Evolutionary conservation across 345 rosid genomes (phyloP).

Genomic region (Xanthoceras sorbifolium): DNA sequence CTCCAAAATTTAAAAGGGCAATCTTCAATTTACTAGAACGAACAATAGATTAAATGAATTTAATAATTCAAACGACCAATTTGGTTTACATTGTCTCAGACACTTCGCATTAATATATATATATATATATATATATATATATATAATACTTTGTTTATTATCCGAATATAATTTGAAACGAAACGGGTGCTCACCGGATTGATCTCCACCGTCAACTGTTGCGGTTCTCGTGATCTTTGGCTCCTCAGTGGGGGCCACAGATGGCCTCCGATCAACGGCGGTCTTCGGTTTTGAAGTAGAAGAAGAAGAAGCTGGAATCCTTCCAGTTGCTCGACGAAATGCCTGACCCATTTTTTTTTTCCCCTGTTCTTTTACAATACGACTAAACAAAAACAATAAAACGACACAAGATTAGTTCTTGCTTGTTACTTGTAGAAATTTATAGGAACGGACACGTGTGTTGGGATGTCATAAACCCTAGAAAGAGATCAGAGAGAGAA

Average conservation of each 20-base stretch:
- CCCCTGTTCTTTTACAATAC: slow-evolving; percentile 4
- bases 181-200: slow-evolving; percentile 37
- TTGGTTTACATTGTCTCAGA: background rate
- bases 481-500: background rate
- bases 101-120: background rate
- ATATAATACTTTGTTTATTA: background rate
- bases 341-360: slow-evolving; percentile 79
- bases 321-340: slow-evolving; percentile 96
- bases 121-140: background rate
- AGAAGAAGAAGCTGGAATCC: slow-evolving; percentile 42
- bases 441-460: background rate
- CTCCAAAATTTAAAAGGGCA: background rate
- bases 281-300: slow-evolving; percentile 42
- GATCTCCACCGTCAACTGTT: slow-evolving; percentile 27
- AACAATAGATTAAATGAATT: background rate
- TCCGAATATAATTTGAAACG: background rate
- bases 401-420: background rate
- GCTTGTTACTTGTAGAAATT: background rate
- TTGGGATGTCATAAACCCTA: slow-evolving; percentile 1
- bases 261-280: slow-evolving; percentile 39
- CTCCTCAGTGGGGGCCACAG: slow-evolving; percentile 32
- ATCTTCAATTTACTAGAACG: background rate
- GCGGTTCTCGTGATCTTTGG: slow-evolving; percentile 31
- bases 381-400: slow-evolving; percentile 1
- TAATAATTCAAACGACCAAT: background rate